Conservation (phyloP, 208 protist genomes). For the Trypanosoma conorhini region DNA sequence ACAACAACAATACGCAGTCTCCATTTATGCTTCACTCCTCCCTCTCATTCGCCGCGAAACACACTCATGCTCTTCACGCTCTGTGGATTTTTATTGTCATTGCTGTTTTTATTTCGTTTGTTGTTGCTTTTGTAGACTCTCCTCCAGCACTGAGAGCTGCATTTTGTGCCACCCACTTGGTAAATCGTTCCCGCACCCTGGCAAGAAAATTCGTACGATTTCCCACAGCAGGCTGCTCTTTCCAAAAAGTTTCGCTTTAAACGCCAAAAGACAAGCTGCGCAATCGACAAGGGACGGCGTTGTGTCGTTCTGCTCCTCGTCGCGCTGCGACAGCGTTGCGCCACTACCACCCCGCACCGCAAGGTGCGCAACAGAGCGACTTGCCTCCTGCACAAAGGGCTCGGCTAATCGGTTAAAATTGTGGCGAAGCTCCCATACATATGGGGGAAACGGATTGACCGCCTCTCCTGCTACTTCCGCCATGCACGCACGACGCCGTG, state of each 20-base stretch:
- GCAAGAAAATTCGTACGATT: conserved; percentile 11
- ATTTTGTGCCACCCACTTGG: conserved; percentile 7
- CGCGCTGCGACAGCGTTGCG: neutral
- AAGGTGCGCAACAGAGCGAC: neutral
- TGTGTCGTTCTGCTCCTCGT: neutral
- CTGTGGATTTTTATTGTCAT: neutral
- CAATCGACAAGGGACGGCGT: conserved; percentile 16
- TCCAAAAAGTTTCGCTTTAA: conserved; percentile 16
- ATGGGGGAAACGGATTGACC: conserved; percentile 15
- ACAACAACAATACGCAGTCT: too few species aligned
- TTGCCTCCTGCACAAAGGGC: neutral
- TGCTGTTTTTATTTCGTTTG: neutral
- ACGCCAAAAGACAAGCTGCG: conserved; percentile 26
- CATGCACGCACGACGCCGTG: conserved; percentile 15
- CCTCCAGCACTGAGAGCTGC: neutral
- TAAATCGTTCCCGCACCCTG: neutral
- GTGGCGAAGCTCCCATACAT: conserved; percentile 24
- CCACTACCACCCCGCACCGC: neutral
- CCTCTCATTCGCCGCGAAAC: too few species aligned
- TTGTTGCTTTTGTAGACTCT: neutral
- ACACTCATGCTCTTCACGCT: too few species aligned
- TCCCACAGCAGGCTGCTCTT: conserved; percentile 4
- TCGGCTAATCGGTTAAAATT: conserved; percentile 6
- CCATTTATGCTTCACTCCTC: too few species aligned
- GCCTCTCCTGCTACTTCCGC: neutral